Percentiles rank a stretch among this genome's conserved stretches.
Evolutionary conservation across 1,284 basidiomycete species (phyloP).

Genomic region (Trametes versicolor): DNA sequence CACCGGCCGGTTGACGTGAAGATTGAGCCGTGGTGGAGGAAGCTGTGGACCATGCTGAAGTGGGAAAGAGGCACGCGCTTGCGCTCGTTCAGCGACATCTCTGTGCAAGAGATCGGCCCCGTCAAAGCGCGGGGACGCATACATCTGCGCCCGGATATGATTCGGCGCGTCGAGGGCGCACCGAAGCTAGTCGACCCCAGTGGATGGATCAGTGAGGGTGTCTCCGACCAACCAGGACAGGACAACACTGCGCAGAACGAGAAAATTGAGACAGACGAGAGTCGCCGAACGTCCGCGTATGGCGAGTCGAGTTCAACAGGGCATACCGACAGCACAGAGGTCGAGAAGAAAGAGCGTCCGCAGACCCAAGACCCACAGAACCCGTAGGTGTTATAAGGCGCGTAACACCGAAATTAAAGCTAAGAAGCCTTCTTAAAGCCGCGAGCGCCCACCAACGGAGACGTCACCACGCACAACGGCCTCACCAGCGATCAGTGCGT

Average conservation of each 20-base stretch:
- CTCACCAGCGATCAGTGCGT: slow-evolving; percentile 26
- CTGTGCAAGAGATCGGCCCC: slow-evolving; percentile 25
- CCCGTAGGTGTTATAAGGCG: slow-evolving; percentile 26
- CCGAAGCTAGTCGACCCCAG: slow-evolving; percentile 88
- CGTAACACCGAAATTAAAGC: slow-evolving; percentile 31
- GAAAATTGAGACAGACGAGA: slow-evolving; percentile 1
- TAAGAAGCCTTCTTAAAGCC: slow-evolving; percentile 30
- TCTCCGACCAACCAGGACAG: slow-evolving; percentile 23
- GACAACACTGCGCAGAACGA: slow-evolving; percentile 10
- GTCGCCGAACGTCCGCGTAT: slow-evolving; percentile 9
- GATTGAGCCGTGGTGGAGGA: slow-evolving; percentile 41
- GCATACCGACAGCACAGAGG: slow-evolving; percentile 24
- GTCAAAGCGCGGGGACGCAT: slow-evolving; percentile 29
- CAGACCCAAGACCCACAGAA: slow-evolving; percentile 15
- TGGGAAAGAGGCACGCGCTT: slow-evolving; percentile 19
- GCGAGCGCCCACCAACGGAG: slow-evolving; percentile 25
- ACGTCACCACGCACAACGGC: slow-evolving; percentile 22
- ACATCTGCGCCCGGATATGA: slow-evolving; percentile 82
- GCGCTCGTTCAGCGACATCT: slow-evolving; percentile 26
- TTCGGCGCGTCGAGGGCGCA: slow-evolving; percentile 81
- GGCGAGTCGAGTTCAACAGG: slow-evolving; percentile 18
- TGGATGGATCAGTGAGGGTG: slow-evolving; percentile 70
- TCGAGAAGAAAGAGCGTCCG: slow-evolving; percentile 14
- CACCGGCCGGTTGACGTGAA: slow-evolving; percentile 37
- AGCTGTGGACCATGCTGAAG: slow-evolving; percentile 25